A percentile compares a stretch with the other conserved stretches of the same genome.
Evolutionary conservation across 1,284 basidiomycete species (phyloP).

Genomic region (Tilletiopsis washingtonensis): DNA sequence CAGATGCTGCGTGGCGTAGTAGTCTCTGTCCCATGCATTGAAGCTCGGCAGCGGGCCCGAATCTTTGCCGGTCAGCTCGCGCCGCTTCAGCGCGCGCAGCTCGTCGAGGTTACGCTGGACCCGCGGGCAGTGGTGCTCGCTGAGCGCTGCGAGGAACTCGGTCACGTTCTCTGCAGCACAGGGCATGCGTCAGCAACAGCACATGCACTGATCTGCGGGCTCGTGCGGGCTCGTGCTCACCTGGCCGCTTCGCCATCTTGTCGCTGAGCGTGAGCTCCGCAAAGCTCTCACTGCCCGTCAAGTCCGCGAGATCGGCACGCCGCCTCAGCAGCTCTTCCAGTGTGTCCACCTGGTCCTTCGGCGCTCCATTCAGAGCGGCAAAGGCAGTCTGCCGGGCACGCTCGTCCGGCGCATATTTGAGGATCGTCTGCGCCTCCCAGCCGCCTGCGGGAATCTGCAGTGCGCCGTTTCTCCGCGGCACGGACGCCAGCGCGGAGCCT

Average conservation of each 20-base stretch:
- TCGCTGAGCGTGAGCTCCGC: conserved; percentile 41
- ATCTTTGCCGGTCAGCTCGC: too few species aligned
- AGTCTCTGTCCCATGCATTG: conserved; percentile 45
- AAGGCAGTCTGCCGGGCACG: conserved; percentile 72
- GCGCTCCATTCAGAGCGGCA: conserved; percentile 41
- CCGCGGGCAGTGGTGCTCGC: conserved; percentile 28
- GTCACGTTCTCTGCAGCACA: conserved; percentile 19
- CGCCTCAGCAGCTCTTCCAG: conserved; percentile 36
- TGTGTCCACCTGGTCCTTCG: conserved; percentile 23
- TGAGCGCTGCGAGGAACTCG: conserved; percentile 33
- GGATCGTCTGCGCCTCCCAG: conserved; percentile 83
- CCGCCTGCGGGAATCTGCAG: background rate
- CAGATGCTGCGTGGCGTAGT: conserved; percentile 33
- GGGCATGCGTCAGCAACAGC: conserved; percentile 39
- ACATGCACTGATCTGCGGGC: conserved; percentile 56
- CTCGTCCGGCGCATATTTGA: conserved; percentile 70
- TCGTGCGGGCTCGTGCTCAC: conserved; percentile 42
- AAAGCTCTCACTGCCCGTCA: conserved; percentile 38
- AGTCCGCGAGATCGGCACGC: conserved; percentile 33
- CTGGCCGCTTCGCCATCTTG: conserved; percentile 42
- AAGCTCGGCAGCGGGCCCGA: conserved; percentile 12
- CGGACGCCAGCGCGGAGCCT: background rate
- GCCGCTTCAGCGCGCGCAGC: conserved; percentile 24
- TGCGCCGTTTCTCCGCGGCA: background rate
- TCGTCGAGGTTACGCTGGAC: conserved; percentile 26